phyloP scores from a whole-genome alignment of 1,139 yeast genomes.

The Pichia terricola region DNA sequence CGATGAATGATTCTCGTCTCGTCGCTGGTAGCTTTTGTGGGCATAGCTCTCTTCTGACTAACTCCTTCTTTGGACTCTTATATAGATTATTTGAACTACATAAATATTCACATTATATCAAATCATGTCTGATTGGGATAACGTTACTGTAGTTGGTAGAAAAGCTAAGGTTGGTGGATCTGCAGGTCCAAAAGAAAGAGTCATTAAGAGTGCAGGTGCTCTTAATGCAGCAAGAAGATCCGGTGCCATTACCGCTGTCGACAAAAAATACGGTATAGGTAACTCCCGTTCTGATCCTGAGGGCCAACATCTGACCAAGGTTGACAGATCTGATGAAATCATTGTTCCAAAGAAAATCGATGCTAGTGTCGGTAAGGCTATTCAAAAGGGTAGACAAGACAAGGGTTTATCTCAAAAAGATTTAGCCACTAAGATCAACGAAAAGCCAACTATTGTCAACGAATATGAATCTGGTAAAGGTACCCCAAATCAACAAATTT shows the following conservation, averaged over 20 bases:
- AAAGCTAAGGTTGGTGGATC: conserved; percentile 71
- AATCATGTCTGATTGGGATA: conserved; percentile 67
- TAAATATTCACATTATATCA: no score
- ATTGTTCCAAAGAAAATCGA: conserved; percentile 89
- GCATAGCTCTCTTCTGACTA: no score
- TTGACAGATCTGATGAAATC: conserved; percentile 89
- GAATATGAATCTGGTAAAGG: conserved; percentile 98
- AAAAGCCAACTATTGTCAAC: conserved; percentile 89
- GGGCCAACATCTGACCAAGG: conserved; percentile 89
- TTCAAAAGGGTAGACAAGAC: conserved; percentile 78
- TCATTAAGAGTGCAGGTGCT: conserved; percentile 69
- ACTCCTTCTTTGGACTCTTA: no score
- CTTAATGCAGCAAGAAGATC: conserved; percentile 90
- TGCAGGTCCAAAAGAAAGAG: conserved; percentile 70
- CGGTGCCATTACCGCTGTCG: conserved; percentile 83
- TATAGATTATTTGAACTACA: no score
- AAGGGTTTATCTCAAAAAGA: conserved; percentile 91
- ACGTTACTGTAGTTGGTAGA: conserved; percentile 78
- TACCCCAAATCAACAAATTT: conserved; percentile 88
- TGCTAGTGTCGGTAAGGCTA: conserved; percentile 76
- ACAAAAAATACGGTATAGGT: conserved; percentile 79
- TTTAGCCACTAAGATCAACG: conserved; percentile 88
- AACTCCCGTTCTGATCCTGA: conserved; percentile 65
- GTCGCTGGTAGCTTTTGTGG: no score
- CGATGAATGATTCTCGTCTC: no score